Evolutionary conservation across 257 asterid species (phyloP).

Genomic region (Hygrophila difformis): DNA sequence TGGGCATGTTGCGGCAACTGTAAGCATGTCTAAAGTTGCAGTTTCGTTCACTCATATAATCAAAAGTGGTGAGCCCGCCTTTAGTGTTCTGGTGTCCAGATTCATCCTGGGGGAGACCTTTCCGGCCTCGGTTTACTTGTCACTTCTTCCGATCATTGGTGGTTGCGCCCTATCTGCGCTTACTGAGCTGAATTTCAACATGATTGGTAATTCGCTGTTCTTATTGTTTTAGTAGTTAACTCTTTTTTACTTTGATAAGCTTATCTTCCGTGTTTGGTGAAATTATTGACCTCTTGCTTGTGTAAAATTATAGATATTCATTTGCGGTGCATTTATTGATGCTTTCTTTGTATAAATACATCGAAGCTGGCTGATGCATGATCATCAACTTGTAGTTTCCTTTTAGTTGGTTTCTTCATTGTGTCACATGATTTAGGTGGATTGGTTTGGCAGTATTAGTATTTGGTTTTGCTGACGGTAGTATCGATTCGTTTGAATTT

Average conservation of each 20-base stretch:
- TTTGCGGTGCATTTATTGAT: too few relatives aligned
- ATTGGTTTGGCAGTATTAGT: neutral
- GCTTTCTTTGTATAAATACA: too few relatives aligned
- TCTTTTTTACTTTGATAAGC: too few relatives aligned
- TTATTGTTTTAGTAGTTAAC: neutral
- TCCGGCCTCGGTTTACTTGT: constrained; percentile 41
- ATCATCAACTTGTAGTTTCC: neutral
- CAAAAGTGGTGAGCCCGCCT: constrained; percentile 67
- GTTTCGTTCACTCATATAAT: constrained; percentile 73
- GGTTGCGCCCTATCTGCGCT: constrained; percentile 67
- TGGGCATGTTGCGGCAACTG: constrained; percentile 81
- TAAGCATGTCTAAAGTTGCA: constrained; percentile 79
- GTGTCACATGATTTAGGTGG: neutral
- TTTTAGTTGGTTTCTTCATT: too few relatives aligned
- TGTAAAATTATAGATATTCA: too few relatives aligned
- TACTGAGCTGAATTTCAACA: constrained; percentile 69
- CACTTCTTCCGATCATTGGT: constrained; percentile 60
- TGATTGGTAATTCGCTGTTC: constrained; percentile 38
- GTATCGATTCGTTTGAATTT: neutral
- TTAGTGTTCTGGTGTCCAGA: constrained; percentile 56
- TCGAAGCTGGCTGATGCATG: neutral
- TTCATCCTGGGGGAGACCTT: constrained; percentile 43
- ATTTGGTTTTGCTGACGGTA: neutral
- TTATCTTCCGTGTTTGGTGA: too few relatives aligned
- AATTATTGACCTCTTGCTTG: too few relatives aligned